Evolutionary conservation across 768 basidiomycete species (phyloP).

Genomic region (Pulveroboletus sp.): DNA sequence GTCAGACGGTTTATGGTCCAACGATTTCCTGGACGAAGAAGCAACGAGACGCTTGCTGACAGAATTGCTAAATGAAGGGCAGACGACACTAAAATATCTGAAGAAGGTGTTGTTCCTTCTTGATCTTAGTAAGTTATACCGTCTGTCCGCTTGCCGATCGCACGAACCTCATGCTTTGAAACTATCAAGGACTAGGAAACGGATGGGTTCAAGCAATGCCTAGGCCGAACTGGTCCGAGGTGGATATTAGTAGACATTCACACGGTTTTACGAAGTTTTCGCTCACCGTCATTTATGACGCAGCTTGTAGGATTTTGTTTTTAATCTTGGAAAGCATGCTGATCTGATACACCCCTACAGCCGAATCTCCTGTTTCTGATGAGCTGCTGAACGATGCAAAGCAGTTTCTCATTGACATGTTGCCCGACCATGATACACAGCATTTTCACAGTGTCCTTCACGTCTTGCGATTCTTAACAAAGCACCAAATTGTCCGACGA

Average conservation of each 20-base stretch:
- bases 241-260: not conserved
- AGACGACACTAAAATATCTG: not conserved
- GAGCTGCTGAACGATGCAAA: not conserved
- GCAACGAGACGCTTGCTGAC: not conserved
- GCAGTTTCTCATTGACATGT: not conserved
- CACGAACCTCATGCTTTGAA: not conserved
- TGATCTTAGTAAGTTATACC: not conserved
- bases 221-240: not conserved
- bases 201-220: not conserved
- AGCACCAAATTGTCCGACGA: not conserved
- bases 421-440: not conserved
- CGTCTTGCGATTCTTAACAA: not conserved
- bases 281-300: not conserved
- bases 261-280: not conserved
- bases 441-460: not conserved
- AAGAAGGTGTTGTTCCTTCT: conserved; percentile 7
- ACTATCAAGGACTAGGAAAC: not conserved
- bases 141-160: not conserved
- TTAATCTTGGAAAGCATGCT: not conserved
- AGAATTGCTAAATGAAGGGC: too few species aligned
- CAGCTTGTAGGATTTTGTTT: not conserved
- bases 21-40: not conserved
- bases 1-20: not conserved
- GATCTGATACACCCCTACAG: not conserved
- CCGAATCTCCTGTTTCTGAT: not conserved